Base-by-base conservation (phyloP, 139 green algal species). In the Nannochloris sp. region DNA sequence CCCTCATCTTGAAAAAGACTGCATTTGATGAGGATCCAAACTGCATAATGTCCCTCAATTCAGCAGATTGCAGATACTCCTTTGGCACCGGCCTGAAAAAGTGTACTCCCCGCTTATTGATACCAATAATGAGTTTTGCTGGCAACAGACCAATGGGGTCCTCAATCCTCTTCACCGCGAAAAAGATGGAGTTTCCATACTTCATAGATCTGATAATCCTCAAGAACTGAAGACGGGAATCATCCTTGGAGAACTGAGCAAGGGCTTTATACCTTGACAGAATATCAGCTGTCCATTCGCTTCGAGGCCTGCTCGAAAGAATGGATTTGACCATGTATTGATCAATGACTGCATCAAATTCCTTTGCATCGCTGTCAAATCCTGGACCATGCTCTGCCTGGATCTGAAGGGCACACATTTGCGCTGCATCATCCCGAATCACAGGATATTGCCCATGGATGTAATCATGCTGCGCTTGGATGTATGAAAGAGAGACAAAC, bases 1-100 rank as follows among this genome's bases (percentile, higher is more conserved):
- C 89, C 7, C 92, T 83, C 92, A 97, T 97, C 78, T 97, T 97
- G 85, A 97, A 97, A 74, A 96, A 96, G 31, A 97, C 90, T 1
- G 92, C 92, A 36, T 89, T 81, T 60, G 65, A 80, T 67, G 73
- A 87, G 60, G 72, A 85, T 34, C 88, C 88, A 75, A 95, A 95
- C 78, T 97, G 92, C 89, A 96, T 96, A 78, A 98, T 97, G 79
- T 98, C 88, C 0, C 90, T 82, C 69, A 98, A 85, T 82, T 96
- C 90, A 7, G 89, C 92, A 14, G 69, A 86, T 79, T 97, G 88
- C 56, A 98, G 78, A 81, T 97, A 97, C 81, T 97, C 92, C 78
- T 95, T 95, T 11, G 92, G 92, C 44, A 94, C 80, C 1, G 88
- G 89, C 48, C 91, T 80, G 74, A 93, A 94, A 73, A 91, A 93